Conservation (phyloP, 495 filamentous ascomycete genomes). For the Xylaria intraflava region DNA sequence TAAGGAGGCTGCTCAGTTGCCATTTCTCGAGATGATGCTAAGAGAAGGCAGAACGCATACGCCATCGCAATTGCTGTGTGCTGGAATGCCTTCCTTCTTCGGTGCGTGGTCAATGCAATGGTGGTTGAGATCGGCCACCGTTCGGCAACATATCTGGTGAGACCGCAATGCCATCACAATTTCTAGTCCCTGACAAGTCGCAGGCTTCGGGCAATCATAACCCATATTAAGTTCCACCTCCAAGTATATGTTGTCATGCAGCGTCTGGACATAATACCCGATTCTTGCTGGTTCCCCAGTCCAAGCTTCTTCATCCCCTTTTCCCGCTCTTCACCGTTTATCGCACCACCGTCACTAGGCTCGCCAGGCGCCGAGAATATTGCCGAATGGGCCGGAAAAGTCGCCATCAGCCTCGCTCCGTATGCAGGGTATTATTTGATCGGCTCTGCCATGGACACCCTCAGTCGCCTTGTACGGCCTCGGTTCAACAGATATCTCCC, state of each 20-base stretch:
- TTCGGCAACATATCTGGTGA: slow-evolving; percentile 1
- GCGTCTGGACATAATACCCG: slow-evolving; percentile 38
- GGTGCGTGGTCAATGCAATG: slow-evolving; percentile 17
- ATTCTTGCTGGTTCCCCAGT: slow-evolving; percentile 33
- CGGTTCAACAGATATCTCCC: slow-evolving; percentile 16
- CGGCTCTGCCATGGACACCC: slow-evolving; percentile 13
- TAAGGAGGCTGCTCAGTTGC: slow-evolving; percentile 5
- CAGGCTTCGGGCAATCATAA: slow-evolving; percentile 24
- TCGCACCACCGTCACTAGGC: slow-evolving; percentile 27
- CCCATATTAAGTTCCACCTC: slow-evolving; percentile 39
- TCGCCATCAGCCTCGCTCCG: slow-evolving; percentile 27
- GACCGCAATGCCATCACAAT: neutral
- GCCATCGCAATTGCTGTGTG: slow-evolving; percentile 15
- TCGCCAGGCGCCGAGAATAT: slow-evolving; percentile 17
- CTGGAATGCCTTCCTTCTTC: slow-evolving; percentile 29
- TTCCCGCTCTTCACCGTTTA: slow-evolving; percentile 39
- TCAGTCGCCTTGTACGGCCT: slow-evolving; percentile 9
- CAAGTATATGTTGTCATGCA: slow-evolving; percentile 44
- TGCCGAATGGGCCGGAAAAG: slow-evolving; percentile 24
- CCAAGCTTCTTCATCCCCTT: slow-evolving; percentile 46
- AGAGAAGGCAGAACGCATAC: slow-evolving; percentile 1
- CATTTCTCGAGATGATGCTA: slow-evolving; percentile 7
- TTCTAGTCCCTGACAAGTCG: slow-evolving; percentile 2
- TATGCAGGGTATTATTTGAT: slow-evolving; percentile 29
- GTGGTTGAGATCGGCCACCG: neutral